Conservation (phyloP, 345 rosid genomes). For the Gossypium herbaceum region DNA sequence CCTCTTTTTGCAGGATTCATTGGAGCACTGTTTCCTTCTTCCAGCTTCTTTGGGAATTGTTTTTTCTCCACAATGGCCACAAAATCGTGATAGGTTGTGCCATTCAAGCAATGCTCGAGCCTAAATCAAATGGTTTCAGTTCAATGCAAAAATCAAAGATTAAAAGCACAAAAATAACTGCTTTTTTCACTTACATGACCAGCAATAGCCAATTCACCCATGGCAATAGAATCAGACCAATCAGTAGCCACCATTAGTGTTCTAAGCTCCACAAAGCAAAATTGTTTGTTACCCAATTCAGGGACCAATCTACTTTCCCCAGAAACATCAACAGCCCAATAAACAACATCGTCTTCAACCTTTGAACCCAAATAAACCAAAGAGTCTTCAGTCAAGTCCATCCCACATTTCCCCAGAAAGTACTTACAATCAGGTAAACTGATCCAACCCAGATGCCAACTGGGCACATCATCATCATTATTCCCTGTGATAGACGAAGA, state of each 20-base stretch:
- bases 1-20: slow-evolving; percentile 55
- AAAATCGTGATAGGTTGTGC: slow-evolving; percentile 61
- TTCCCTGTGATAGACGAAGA: slow-evolving; percentile 39
- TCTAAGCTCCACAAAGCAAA: slow-evolving; percentile 82
- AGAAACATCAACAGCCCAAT: slow-evolving; percentile 75
- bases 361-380: slow-evolving; percentile 77
- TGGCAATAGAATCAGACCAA: slow-evolving; percentile 68
- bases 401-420: slow-evolving; percentile 39
- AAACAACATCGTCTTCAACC: slow-evolving; percentile 56
- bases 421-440: slow-evolving; percentile 53
- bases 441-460: slow-evolving; percentile 85
- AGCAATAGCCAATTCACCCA: slow-evolving; percentile 90
- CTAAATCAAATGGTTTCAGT: slow-evolving; percentile 24
- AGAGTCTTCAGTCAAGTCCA: slow-evolving; percentile 48
- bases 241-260: slow-evolving; percentile 94
- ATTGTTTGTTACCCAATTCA: slow-evolving; percentile 36
- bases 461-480: slow-evolving; percentile 37
- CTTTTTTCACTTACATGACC: slow-evolving; percentile 67
- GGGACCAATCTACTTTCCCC: slow-evolving; percentile 36
- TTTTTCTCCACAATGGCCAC: slow-evolving; percentile 74
- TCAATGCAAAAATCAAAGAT: slow-evolving; percentile 4
- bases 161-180: background rate
- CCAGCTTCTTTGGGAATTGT: slow-evolving; percentile 80
- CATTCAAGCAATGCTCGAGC: slow-evolving; percentile 89
- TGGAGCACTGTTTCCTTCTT: slow-evolving; percentile 67